Evolutionary conservation across 108 stramenopile genomes (phyloP).

Genomic region (Thalassiosira profunda): DNA sequence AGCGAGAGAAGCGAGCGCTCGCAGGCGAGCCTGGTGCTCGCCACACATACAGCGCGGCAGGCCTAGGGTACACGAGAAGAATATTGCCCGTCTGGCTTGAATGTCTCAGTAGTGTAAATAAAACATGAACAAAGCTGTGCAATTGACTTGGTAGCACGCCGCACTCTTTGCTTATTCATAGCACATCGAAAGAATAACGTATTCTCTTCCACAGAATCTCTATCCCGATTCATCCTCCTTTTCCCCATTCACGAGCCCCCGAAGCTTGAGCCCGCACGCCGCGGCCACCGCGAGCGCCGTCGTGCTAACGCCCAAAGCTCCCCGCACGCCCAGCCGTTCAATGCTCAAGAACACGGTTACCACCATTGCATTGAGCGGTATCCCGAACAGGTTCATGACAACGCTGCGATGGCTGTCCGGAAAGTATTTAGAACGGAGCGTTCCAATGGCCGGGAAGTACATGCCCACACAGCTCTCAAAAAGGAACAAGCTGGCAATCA

Average conservation of each 20-base stretch:
- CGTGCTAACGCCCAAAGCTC: conserved; percentile 82
- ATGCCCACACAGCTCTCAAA: conserved; percentile 98
- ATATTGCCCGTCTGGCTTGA: too few species aligned
- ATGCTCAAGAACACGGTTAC: conserved; percentile 90
- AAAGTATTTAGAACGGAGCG: conserved; percentile 94
- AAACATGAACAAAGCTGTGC: too few species aligned
- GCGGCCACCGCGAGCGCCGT: conserved; percentile 83
- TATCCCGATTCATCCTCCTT: too few species aligned
- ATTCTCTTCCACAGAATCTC: too few species aligned
- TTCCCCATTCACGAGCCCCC: conserved; percentile 17
- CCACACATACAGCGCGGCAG: too few species aligned
- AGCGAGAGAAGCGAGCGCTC: too few species aligned
- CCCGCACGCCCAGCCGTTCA: conserved; percentile 79
- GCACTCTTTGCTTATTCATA: too few species aligned
- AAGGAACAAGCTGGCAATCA: conserved; percentile 89
- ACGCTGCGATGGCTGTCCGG: conserved; percentile 94
- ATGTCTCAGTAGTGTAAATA: too few species aligned
- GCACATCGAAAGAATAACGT: too few species aligned
- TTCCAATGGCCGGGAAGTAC: conserved; percentile 97
- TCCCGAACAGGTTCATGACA: conserved; percentile 95
- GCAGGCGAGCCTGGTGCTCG: too few species aligned
- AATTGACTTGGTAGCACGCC: too few species aligned
- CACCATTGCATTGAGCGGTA: conserved; percentile 96
- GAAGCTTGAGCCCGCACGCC: conserved; percentile 68
- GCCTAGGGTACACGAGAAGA: too few species aligned